phyloP scores from a whole-genome alignment of 2,329 filamentous ascomycete species.

The Epichloe amarillans region DNA sequence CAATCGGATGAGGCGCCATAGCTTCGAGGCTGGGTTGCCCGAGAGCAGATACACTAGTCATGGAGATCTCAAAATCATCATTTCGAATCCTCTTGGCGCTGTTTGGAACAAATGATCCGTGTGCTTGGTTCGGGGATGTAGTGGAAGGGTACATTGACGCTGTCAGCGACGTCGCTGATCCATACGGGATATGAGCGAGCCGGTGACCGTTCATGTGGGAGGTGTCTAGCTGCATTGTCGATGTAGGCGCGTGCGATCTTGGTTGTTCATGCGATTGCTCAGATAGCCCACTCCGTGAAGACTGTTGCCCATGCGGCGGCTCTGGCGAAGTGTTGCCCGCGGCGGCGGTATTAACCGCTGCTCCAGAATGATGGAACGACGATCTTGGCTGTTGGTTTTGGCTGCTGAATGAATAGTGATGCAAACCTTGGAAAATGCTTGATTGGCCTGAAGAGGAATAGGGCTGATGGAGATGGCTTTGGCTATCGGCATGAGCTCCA shows the following conservation, averaged over 20 bases:
- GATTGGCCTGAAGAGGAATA: constrained; percentile 38
- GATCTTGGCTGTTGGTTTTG: constrained; percentile 21
- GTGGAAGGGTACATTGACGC: constrained; percentile 39
- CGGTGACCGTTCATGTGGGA: constrained; percentile 39
- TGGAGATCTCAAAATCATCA: constrained; percentile 45
- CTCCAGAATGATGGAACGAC: constrained; percentile 34
- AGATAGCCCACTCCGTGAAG: constrained; percentile 21
- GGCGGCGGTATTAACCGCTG: constrained; percentile 20
- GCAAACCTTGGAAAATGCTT: constrained; percentile 8
- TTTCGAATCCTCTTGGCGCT: constrained; percentile 40
- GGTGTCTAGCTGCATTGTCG: constrained; percentile 38
- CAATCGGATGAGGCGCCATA: constrained; percentile 40
- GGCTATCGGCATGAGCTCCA: constrained; percentile 50
- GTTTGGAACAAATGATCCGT: constrained; percentile 17
- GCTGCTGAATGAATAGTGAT: constrained; percentile 6
- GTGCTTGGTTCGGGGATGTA: constrained; percentile 24
- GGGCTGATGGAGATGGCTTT: constrained; percentile 49
- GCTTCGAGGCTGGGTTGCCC: constrained; percentile 41
- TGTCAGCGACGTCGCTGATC: constrained; percentile 32
- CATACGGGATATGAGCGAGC: constrained; percentile 41
- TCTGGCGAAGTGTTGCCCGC: constrained; percentile 32
- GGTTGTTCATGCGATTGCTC: constrained; percentile 22
- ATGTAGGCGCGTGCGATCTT: constrained; percentile 26
- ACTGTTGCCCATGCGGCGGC: constrained; percentile 22
- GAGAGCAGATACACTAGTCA: constrained; percentile 36